Evolutionary conservation across 805 yeast genomes (phyloP).

Genomic region (Yueomyces sp.): DNA sequence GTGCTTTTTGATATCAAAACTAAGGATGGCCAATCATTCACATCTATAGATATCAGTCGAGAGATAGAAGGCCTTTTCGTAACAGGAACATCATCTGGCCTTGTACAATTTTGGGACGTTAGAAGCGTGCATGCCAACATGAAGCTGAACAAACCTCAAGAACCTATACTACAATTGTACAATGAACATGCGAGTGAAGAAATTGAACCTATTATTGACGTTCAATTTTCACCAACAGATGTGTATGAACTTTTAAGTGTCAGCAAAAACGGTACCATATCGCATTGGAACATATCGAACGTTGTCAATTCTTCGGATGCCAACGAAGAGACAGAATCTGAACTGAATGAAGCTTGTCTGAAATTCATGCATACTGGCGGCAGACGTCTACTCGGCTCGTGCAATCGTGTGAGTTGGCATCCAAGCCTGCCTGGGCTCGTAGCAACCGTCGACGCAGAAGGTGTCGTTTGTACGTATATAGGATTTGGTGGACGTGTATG

Average conservation of each 20-base stretch:
- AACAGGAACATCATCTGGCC: constrained; percentile 20
- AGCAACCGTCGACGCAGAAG: constrained; percentile 17
- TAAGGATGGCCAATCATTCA: background rate
- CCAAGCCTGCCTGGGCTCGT: constrained; percentile 17
- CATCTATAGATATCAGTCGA: constrained; percentile 13
- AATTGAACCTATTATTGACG: constrained; percentile 3
- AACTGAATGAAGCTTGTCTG: constrained; percentile 9
- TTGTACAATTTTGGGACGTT: constrained; percentile 21
- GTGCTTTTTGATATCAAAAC: background rate
- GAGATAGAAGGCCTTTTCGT: constrained; percentile 15
- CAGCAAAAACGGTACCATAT: constrained; percentile 19
- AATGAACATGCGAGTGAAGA: constrained; percentile 17
- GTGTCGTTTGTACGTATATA: constrained; percentile 17
- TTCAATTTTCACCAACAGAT: constrained; percentile 13
- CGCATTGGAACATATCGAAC: constrained; percentile 24
- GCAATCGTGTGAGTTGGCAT: constrained; percentile 18
- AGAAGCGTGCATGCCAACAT: constrained; percentile 11
- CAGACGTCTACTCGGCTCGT: constrained; percentile 7
- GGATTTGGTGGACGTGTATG: constrained; percentile 10
- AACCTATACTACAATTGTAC: constrained; percentile 10
- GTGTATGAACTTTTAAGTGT: constrained; percentile 18
- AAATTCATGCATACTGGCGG: constrained; percentile 22
- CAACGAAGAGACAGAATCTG: background rate
- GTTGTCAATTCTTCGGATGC: background rate
- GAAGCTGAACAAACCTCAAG: constrained; percentile 3